Percentiles rank a stretch among this genome's conserved stretches.
phyloP scores from a whole-genome alignment of 176 grass and related monocot species.

The Musa schizocarpa region DNA sequence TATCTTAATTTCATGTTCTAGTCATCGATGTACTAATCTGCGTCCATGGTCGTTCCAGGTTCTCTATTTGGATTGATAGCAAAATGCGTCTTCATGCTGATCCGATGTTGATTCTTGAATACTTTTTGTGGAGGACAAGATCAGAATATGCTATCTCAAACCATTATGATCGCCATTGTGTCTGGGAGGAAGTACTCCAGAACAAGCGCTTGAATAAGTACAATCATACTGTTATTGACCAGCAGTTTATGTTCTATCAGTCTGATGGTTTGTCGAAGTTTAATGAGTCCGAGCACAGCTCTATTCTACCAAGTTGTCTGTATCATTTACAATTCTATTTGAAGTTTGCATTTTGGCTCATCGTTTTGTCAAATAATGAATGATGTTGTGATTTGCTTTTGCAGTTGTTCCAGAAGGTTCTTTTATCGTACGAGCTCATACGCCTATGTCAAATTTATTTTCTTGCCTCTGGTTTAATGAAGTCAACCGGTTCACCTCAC shows the following conservation, averaged over 20 bases:
- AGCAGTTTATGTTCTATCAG: constrained; percentile 80
- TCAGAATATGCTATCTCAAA: constrained; percentile 82
- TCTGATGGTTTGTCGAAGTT: constrained; percentile 82
- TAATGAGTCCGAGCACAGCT: constrained; percentile 40
- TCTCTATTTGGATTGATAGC: constrained; percentile 95
- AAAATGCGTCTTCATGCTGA: constrained; percentile 78
- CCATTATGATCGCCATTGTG: constrained; percentile 85
- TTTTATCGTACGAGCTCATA: constrained; percentile 78
- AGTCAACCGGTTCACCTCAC: constrained; percentile 66
- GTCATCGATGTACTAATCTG: not conserved
- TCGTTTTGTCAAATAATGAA: constrained; percentile 13
- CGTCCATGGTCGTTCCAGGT: constrained; percentile 30
- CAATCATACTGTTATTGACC: constrained; percentile 70
- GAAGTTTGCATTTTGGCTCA: not conserved
- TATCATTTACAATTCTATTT: constrained; percentile 25
- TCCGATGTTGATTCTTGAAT: constrained; percentile 78
- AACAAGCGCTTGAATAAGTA: constrained; percentile 91
- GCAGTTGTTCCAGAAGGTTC: constrained; percentile 97
- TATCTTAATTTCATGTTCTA: not conserved
- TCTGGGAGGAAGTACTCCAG: constrained; percentile 87
- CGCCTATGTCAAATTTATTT: constrained; percentile 93
- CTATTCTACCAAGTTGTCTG: constrained; percentile 74
- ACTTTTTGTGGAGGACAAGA: constrained; percentile 84
- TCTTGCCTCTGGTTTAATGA: constrained; percentile 97
- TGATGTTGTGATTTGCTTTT: constrained; percentile 12